These are phyloP conservation scores for Evernia prunastri DNA, from an alignment of 495 filamentous ascomycete species.

Conservation along the genomic window DNA sequence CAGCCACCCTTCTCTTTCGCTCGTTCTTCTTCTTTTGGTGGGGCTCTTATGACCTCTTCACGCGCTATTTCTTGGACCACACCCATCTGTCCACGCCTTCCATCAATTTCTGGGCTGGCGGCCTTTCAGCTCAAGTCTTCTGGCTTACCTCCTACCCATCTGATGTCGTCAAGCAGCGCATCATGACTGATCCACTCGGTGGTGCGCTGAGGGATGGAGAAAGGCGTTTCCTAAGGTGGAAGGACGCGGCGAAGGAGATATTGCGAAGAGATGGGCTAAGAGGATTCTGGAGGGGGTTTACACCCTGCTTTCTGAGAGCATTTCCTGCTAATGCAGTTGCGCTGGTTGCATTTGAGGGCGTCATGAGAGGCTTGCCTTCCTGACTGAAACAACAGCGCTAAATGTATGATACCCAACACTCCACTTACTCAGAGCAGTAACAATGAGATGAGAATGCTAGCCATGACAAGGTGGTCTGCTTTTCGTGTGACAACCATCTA, in stretches of 20 bases:
- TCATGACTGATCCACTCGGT: constrained; percentile 90
- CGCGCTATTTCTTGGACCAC: constrained; percentile 53
- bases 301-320: constrained; percentile 87
- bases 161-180: constrained; percentile 94
- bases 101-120: constrained; percentile 96
- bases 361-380: constrained; percentile 76
- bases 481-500: too few relatives aligned
- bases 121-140: constrained; percentile 84
- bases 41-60: constrained; percentile 83
- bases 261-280: constrained; percentile 64
- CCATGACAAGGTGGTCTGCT: too few relatives aligned
- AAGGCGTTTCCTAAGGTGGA: constrained; percentile 68
- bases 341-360: constrained; percentile 84
- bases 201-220: constrained; percentile 60
- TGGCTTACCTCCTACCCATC: constrained; percentile 88
- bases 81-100: constrained; percentile 70
- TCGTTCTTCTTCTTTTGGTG: constrained; percentile 98
- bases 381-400: constrained; percentile 18
- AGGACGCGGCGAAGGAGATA: constrained; percentile 69
- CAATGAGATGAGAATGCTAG: neutral
- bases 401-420: constrained; percentile 15
- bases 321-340: constrained; percentile 97
- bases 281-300: constrained; percentile 90
- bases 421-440: too few relatives aligned
- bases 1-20: constrained; percentile 79